Conservation (phyloP, 352 stramenopile species). For the Globisporangium alternatum region DNA sequence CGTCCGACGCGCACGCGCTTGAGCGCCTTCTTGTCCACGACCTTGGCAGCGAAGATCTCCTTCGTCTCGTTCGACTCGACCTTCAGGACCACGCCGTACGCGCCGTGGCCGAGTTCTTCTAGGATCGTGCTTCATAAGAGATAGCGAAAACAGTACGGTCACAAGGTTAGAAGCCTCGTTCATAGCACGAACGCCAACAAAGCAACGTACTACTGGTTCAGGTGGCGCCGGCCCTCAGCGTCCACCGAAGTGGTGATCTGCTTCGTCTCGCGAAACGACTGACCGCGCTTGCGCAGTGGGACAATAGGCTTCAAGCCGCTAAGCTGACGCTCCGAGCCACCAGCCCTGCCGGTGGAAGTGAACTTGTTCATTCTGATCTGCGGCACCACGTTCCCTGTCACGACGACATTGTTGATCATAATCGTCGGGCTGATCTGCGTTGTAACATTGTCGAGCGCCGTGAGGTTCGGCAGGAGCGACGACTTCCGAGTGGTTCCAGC, state of each 20-base stretch:
- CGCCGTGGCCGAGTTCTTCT: constrained; percentile 66
- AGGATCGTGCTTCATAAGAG: constrained; percentile 49
- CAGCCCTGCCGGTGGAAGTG: not conserved
- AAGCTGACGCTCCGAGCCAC: constrained; percentile 37
- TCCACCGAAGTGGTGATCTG: constrained; percentile 51
- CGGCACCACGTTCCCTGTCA: not conserved
- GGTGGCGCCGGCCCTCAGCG: constrained; percentile 43
- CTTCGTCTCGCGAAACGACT: constrained; percentile 68
- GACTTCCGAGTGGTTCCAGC: not conserved
- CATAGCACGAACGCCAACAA: not conserved
- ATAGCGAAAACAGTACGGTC: not conserved
- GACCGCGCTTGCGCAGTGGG: constrained; percentile 51
- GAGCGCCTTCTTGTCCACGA: constrained; percentile 76
- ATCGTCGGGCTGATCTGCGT: not conserved
- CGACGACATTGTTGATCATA: constrained; percentile 43
- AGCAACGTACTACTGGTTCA: constrained; percentile 76
- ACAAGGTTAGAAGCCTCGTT: not conserved
- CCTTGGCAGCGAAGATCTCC: constrained; percentile 71
- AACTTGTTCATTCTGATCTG: constrained; percentile 1
- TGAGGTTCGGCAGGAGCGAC: constrained; percentile 5
- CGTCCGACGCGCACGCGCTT: constrained; percentile 63
- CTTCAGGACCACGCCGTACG: constrained; percentile 72
- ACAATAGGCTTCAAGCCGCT: constrained; percentile 55
- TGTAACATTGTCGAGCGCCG: not conserved
- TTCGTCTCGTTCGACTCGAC: constrained; percentile 66